phyloP scores from a whole-genome alignment of 495 filamentous ascomycete species.

The Annulohypoxylon nitens region DNA sequence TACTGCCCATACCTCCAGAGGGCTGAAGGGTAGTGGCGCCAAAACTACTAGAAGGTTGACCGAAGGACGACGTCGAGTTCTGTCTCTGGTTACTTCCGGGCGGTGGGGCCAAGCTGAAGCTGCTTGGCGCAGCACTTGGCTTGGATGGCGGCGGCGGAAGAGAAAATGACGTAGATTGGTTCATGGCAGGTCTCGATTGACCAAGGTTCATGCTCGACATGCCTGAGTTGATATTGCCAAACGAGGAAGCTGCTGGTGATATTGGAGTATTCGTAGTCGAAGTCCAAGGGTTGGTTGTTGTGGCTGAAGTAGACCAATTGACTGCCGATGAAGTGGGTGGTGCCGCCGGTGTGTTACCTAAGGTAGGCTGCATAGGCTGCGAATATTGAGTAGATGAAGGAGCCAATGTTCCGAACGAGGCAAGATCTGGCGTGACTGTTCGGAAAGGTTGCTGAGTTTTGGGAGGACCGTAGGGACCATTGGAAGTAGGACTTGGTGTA shows the following conservation, averaged over 20 bases:
- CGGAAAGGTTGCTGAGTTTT: conserved; percentile 62
- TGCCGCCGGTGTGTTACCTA: background rate
- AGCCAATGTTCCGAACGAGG: conserved; percentile 60
- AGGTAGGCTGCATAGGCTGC: conserved; percentile 62
- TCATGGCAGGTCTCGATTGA: conserved; percentile 48
- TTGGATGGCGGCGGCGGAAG: conserved; percentile 62
- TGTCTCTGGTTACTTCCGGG: conserved; percentile 48
- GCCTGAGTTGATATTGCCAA: conserved; percentile 36
- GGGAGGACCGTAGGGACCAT: conserved; percentile 43
- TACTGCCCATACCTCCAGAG: conserved; percentile 42
- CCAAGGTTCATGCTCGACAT: conserved; percentile 55
- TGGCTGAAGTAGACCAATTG: conserved; percentile 53
- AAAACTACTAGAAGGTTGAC: conserved; percentile 29
- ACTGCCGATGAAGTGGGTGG: conserved; percentile 40
- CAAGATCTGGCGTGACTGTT: conserved; percentile 69
- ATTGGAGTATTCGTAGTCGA: conserved; percentile 40
- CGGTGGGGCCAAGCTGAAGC: conserved; percentile 60
- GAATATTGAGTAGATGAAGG: conserved; percentile 68
- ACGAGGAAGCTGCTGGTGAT: conserved; percentile 35
- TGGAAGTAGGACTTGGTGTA: conserved; percentile 58
- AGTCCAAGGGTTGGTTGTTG: conserved; percentile 54
- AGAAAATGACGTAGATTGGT: conserved; percentile 59
- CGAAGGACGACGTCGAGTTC: conserved; percentile 38
- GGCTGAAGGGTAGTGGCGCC: conserved; percentile 36
- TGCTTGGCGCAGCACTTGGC: conserved; percentile 39